Conservation (phyloP, 1,284 basidiomycete species). For the Fistulina hepatica region DNA sequence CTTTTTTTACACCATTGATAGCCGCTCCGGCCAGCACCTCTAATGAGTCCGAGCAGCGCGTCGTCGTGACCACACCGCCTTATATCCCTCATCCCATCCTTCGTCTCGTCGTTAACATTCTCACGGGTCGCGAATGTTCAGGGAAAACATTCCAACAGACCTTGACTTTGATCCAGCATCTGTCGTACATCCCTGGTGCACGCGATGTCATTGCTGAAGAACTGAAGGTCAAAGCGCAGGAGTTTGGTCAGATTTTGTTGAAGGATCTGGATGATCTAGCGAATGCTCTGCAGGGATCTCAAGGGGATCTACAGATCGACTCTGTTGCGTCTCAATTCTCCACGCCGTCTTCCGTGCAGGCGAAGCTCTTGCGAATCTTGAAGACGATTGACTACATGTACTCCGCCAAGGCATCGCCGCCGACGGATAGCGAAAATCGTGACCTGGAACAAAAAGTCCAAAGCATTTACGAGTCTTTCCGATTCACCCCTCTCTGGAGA, state of each 20-base stretch:
- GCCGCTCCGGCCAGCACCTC: constrained; percentile 22
- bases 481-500: constrained; percentile 78
- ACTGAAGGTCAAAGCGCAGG: constrained; percentile 73
- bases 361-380: constrained; percentile 83
- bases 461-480: constrained; percentile 79
- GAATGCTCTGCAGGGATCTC: constrained; percentile 7
- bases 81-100: constrained; percentile 74
- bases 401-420: constrained; percentile 48
- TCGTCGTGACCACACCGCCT: constrained; percentile 62
- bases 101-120: constrained; percentile 84
- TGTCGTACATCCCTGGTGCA: constrained; percentile 79
- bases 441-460: constrained; percentile 74
- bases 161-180: constrained; percentile 78
- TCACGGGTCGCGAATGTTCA: constrained; percentile 92
- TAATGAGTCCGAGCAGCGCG: constrained; percentile 48
- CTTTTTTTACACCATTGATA: constrained; percentile 18
- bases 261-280: constrained; percentile 71
- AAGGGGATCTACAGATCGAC: constrained; percentile 42
- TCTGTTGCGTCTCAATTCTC: constrained; percentile 81
- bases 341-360: constrained; percentile 83
- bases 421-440: constrained; percentile 23
- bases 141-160: constrained; percentile 89
- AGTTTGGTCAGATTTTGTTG: constrained; percentile 67
- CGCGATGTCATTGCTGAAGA: constrained; percentile 83
- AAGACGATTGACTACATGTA: constrained; percentile 97